Conservation (phyloP, 768 basidiomycete genomes). For the Termitomyces sp. region DNA sequence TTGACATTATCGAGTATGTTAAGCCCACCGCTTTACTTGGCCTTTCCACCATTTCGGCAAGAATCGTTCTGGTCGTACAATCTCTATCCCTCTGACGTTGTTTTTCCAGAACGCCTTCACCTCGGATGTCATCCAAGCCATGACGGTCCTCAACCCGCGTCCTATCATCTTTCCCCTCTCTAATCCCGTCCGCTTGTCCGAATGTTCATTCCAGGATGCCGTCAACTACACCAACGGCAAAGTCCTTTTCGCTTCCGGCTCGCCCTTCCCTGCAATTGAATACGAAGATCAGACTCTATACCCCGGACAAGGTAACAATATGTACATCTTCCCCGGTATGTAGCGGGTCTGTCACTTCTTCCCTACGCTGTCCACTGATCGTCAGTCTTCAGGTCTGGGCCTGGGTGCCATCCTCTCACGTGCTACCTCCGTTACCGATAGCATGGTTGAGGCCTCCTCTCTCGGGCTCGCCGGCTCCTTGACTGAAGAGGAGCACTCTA, state of each 20-base stretch:
- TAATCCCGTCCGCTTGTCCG: constrained; percentile 81
- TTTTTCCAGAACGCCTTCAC: constrained; percentile 67
- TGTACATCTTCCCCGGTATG: constrained; percentile 78
- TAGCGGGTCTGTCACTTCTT: neutral
- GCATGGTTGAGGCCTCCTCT: constrained; percentile 88
- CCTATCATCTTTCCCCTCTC: constrained; percentile 94
- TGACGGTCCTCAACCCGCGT: constrained; percentile 76
- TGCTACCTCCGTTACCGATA: constrained; percentile 70
- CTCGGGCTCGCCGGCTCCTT: constrained; percentile 77
- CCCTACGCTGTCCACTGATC: neutral
- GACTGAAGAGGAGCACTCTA: constrained; percentile 61
- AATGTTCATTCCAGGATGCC: constrained; percentile 78
- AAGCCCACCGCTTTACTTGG: constrained; percentile 89
- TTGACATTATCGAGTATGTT: constrained; percentile 78
- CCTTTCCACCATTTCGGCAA: constrained; percentile 77
- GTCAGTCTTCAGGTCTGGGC: constrained; percentile 59
- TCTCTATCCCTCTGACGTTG: neutral
- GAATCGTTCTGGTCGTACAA: constrained; percentile 10
- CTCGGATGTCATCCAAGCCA: constrained; percentile 64
- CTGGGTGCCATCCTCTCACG: constrained; percentile 73
- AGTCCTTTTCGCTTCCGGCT: constrained; percentile 86
- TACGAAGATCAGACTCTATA: constrained; percentile 58
- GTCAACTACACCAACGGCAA: constrained; percentile 68
- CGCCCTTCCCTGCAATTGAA: constrained; percentile 71
- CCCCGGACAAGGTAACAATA: constrained; percentile 93